These are phyloP conservation scores for Hymenoscyphus salicellus DNA, from an alignment of 2,329 filamentous ascomycete genomes.

Conservation along the genomic window DNA sequence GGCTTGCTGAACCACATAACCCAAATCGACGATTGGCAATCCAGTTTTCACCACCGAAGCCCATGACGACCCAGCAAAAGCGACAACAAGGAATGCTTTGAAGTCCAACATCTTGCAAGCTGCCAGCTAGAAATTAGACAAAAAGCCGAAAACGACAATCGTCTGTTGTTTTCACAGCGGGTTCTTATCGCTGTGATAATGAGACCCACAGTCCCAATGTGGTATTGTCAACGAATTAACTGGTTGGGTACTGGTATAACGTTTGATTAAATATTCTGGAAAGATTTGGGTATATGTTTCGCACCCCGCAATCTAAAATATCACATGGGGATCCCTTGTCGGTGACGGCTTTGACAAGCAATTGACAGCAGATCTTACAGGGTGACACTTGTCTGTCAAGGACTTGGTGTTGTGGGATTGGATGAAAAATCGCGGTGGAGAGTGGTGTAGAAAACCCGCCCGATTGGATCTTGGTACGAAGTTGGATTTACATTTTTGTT, in stretches of 20 bases:
- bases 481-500: too few relatives aligned
- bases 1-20: slow-evolving; percentile 33
- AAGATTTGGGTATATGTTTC: neutral
- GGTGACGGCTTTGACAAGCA: neutral
- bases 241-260: neutral
- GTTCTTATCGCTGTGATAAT: neutral
- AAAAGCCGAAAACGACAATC: neutral
- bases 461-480: too few relatives aligned
- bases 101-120: neutral
- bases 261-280: neutral
- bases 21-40: slow-evolving; percentile 33
- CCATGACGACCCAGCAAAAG: neutral
- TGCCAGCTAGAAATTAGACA: neutral
- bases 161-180: neutral
- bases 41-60: neutral
- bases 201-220: neutral
- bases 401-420: neutral
- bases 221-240: neutral
- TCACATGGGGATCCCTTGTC: neutral
- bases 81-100: neutral
- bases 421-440: neutral
- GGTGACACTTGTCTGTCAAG: neutral
- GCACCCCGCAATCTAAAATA: neutral
- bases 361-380: neutral
- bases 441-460: too few relatives aligned